phyloP scores from a whole-genome alignment of 331 rosid genomes.

The Pyrus hybrid region DNA sequence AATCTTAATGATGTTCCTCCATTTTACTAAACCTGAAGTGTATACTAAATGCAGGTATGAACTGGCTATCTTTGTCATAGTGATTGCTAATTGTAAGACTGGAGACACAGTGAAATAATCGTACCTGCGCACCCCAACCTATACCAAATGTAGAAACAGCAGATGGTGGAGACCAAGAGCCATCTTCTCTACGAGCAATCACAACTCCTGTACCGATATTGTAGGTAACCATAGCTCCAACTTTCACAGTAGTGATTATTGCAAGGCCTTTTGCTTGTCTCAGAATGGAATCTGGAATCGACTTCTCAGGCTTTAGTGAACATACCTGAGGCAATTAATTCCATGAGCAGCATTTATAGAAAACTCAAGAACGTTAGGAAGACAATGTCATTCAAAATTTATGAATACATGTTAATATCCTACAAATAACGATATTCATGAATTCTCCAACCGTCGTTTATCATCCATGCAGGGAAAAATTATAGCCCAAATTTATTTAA shows the following conservation, averaged over 20 bases:
- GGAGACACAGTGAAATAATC: constrained; percentile 14
- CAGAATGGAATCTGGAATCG: constrained; percentile 80
- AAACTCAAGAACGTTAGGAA: not conserved
- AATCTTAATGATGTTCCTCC: too few relatives aligned
- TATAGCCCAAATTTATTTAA: not conserved
- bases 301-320: constrained; percentile 62
- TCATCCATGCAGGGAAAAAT: too few relatives aligned
- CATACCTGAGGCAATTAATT: constrained; percentile 46
- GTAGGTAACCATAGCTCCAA: constrained; percentile 85
- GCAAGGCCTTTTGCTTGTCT: constrained; percentile 97
- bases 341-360: not conserved
- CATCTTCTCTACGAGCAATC: constrained; percentile 87
- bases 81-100: not conserved
- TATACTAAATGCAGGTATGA: not conserved
- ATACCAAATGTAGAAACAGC: constrained; percentile 81
- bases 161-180: constrained; percentile 99
- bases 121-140: constrained; percentile 99
- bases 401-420: not conserved
- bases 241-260: constrained; percentile 77
- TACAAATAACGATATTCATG: not conserved
- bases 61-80: not conserved
- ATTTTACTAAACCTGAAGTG: not conserved
- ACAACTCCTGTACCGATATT: constrained; percentile 93
- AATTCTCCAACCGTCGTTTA: not conserved
- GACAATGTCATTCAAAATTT: not conserved